Conservation (phyloP, 169 alveolate genomes). For the Plasmodium yoelii region DNA sequence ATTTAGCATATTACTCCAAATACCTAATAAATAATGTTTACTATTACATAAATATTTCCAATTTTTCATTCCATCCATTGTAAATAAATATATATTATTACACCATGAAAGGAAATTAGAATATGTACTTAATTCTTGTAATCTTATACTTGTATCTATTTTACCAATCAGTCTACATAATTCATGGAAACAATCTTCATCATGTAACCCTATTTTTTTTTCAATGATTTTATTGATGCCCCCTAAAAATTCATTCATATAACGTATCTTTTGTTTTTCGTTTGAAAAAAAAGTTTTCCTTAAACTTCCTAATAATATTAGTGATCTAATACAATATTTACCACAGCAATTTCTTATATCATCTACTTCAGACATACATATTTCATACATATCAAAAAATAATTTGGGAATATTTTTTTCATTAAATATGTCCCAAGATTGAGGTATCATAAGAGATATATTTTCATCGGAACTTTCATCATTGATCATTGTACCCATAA, state of each 20-base stretch:
- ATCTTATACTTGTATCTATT: constrained; percentile 92
- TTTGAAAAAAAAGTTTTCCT: constrained; percentile 92
- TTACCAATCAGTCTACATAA: constrained; percentile 93
- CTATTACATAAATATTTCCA: constrained; percentile 93
- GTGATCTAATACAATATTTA: constrained; percentile 88
- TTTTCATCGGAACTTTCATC: constrained; percentile 96
- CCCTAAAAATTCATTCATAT: constrained; percentile 88
- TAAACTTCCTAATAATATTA: constrained; percentile 90
- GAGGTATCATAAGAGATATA: constrained; percentile 94
- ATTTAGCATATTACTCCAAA: constrained; percentile 92
- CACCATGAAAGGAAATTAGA: constrained; percentile 92
- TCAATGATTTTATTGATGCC: constrained; percentile 91
- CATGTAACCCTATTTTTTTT: constrained; percentile 89
- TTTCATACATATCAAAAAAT: constrained; percentile 87
- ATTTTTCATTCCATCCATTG: constrained; percentile 90
- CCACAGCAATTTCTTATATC: constrained; percentile 86
- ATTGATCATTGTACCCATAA: constrained; percentile 94
- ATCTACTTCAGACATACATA: constrained; percentile 71
- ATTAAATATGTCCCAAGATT: constrained; percentile 91
- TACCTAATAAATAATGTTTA: constrained; percentile 93
- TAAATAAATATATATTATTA: constrained; percentile 90
- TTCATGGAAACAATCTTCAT: constrained; percentile 93
- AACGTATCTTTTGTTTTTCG: constrained; percentile 89
- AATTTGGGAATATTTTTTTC: constrained; percentile 90
- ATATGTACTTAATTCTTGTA: constrained; percentile 85